Evolutionary conservation across 805 yeast species (phyloP), one percentile per base, ranked within the genome.

Genomic region (Starmerella lactis-condensi): DNA sequence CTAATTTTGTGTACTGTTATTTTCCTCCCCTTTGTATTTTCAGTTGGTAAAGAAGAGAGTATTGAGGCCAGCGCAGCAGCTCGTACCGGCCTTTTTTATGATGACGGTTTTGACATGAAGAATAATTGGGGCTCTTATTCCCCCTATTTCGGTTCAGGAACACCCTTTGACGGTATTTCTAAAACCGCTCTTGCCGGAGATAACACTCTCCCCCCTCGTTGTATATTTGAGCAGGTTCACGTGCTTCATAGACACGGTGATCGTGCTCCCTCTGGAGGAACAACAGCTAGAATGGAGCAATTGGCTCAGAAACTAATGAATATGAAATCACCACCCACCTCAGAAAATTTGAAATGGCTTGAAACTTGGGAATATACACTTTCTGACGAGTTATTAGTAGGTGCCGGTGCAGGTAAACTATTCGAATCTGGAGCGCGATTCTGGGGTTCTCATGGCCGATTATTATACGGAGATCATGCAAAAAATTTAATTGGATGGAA

Each of bases 191-290:
- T 44, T 19, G 37, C 34, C 29, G 52, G 51, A 13, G 43, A 38
- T 29, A 41, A 42, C 22, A 46, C 50, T 5, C 38, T 49, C 16
- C 53, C 57, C 3, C 56, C 50, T 6, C 57, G 56, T 27, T 72
- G 77, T 50, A 44, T 51, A 5, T 57, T 72, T 33, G 67, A 67
- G 42, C 85, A 75, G 50, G 78, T 75, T 7, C 81, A 74, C 41
- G 53, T 75, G 15, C 53, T 75, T 31, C 69, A 72, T 42, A 64
- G 93, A 46, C 91, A 79, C 46, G 91, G 85, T 14, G 89, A 77
- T 50, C 58, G 92, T 40, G 75, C 60, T 45, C 81, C 79, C 3
- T 64, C 75, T 3, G 50, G 42, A 3, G 53, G 57, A n/a, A 54
- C 60, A 3, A 54, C 48, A 17, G 42, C 48, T 4, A 57, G 57